phyloP scores from a whole-genome alignment of 2,329 filamentous ascomycete species.

The Aschersonia sp. region DNA sequence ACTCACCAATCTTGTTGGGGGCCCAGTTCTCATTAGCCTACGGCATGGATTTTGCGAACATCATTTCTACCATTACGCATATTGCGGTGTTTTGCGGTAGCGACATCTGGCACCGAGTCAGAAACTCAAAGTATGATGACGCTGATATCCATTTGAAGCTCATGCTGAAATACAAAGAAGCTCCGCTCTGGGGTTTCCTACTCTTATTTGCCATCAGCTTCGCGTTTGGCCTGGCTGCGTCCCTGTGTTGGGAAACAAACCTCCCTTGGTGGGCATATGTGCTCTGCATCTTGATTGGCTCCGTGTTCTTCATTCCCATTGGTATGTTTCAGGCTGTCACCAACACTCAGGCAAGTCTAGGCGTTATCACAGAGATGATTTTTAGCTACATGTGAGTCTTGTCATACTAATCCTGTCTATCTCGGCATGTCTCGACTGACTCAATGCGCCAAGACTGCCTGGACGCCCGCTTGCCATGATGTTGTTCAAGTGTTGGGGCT shows the following conservation, averaged over 20 bases:
- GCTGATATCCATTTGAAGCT: conserved; percentile 35
- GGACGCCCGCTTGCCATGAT: conserved; percentile 31
- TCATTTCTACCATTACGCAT: conserved; percentile 36
- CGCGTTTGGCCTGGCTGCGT: conserved; percentile 23
- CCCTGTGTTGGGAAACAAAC: conserved; percentile 20
- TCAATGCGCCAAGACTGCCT: conserved; percentile 12
- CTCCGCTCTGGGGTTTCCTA: conserved; percentile 42
- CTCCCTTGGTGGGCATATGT: conserved; percentile 26
- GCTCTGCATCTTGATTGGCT: conserved; percentile 20
- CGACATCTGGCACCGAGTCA: conserved; percentile 22
- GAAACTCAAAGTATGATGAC: conserved; percentile 7
- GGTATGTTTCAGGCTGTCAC: conserved; percentile 29
- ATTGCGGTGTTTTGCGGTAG: conserved; percentile 34
- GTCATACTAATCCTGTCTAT: not conserved
- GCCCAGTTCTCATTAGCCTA: conserved; percentile 39
- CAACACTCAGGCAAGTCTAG: conserved; percentile 29
- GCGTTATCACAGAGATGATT: conserved; percentile 31
- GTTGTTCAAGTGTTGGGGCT: conserved; percentile 30
- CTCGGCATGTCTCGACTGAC: not conserved
- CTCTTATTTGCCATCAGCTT: conserved; percentile 29
- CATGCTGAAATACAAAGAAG: conserved; percentile 39
- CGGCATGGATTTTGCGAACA: conserved; percentile 39
- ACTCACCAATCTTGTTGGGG: conserved; percentile 38
- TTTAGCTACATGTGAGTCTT: conserved; percentile 24
- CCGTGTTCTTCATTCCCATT: conserved; percentile 24